Evolutionary conservation across 2,329 filamentous ascomycete species (phyloP).

Genomic region (Aspergillus texensis): DNA sequence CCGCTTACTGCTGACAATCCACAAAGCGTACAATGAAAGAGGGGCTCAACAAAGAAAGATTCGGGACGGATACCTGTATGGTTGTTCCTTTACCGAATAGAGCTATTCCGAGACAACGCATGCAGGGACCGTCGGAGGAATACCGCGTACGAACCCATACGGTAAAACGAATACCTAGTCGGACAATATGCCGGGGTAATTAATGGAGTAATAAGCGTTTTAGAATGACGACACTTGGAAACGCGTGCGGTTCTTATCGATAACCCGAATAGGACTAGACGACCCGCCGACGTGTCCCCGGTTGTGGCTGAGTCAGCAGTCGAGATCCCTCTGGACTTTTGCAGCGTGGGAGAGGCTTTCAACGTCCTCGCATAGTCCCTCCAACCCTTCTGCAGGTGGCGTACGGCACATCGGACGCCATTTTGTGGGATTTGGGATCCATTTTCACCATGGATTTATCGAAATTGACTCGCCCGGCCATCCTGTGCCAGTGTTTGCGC

Average conservation of each 20-base stretch:
- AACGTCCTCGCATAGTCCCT: slow-evolving; percentile 1
- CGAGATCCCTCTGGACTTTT: slow-evolving; percentile 28
- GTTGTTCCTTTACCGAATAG: neutral
- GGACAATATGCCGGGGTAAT: neutral
- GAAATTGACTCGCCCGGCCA: slow-evolving; percentile 38
- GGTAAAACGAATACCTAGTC: slow-evolving; percentile 5
- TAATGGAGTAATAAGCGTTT: neutral
- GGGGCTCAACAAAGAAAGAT: neutral
- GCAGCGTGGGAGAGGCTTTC: slow-evolving; percentile 8
- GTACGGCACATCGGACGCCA: slow-evolving; percentile 9
- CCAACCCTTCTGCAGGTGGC: slow-evolving; percentile 14
- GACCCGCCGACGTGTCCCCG: slow-evolving; percentile 20
- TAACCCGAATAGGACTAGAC: slow-evolving; percentile 23
- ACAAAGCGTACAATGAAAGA: neutral
- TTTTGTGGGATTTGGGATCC: slow-evolving; percentile 8
- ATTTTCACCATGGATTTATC: slow-evolving; percentile 37
- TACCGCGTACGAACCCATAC: neutral
- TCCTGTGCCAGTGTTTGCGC: slow-evolving; percentile 41
- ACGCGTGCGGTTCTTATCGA: slow-evolving; percentile 22
- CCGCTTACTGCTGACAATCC: neutral
- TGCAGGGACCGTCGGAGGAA: neutral
- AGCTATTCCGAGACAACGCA: neutral
- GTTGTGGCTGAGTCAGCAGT: slow-evolving; percentile 34
- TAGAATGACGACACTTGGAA: slow-evolving; percentile 13
- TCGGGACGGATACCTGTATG: neutral